A percentile compares a stretch with the other conserved stretches of the same genome.
phyloP scores from a whole-genome alignment of 495 filamentous ascomycete genomes.

The Aspergillus ostianus region DNA sequence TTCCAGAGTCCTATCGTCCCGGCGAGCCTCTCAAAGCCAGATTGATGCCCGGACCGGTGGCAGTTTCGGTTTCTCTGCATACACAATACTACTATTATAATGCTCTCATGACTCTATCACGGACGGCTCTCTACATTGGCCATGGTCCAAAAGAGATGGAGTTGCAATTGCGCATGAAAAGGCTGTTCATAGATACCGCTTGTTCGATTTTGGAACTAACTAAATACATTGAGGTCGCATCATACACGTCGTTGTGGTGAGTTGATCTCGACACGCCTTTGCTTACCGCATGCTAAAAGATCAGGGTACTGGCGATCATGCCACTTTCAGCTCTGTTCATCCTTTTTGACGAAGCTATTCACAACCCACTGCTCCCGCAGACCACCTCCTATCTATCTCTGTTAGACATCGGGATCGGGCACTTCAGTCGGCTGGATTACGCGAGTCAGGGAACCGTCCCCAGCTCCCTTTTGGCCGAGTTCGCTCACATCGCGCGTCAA shows the following conservation, averaged over 20 bases:
- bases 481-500: not conserved
- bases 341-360: not conserved
- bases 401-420: not conserved
- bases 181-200: conserved; percentile 17
- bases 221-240: conserved; percentile 20
- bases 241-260: conserved; percentile 20
- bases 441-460: not conserved
- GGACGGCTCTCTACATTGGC: conserved; percentile 18
- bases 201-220: conserved; percentile 21
- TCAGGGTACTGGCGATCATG: not conserved
- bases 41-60: conserved; percentile 11
- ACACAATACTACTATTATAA: conserved; percentile 21
- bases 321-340: not conserved
- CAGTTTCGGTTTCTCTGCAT: conserved; percentile 11
- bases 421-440: not conserved
- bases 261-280: not conserved
- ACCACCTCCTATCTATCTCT: not conserved
- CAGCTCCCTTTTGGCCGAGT: not conserved
- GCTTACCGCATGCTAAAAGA: not conserved
- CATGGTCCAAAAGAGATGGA: not conserved
- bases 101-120: conserved; percentile 18
- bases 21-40: conserved; percentile 13
- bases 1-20: conserved; percentile 16
- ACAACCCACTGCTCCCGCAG: not conserved
- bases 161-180: conserved; percentile 14